Evolutionary conservation across 2,329 filamentous ascomycete species (phyloP).

Genomic region (Elsinoe perseae): DNA sequence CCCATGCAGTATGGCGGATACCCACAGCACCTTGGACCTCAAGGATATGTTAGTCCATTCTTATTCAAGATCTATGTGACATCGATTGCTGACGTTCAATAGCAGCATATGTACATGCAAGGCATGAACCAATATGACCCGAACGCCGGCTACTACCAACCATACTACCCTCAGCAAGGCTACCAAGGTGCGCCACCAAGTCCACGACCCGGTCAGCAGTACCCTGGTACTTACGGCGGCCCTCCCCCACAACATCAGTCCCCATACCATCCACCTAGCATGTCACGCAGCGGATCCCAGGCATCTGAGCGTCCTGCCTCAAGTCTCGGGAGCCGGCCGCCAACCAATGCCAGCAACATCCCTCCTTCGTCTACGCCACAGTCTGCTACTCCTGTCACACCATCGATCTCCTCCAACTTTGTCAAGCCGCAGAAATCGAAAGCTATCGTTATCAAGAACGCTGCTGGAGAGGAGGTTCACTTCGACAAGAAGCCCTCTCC

Average conservation of each 20-base stretch:
- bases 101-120: conserved; percentile 44
- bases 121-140: conserved; percentile 50
- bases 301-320: conserved; percentile 57
- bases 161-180: conserved; percentile 36
- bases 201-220: conserved; percentile 32
- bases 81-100: conserved; percentile 29
- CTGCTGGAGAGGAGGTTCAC: conserved; percentile 67
- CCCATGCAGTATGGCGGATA: conserved; percentile 57
- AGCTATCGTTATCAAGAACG: conserved; percentile 76
- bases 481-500: conserved; percentile 44
- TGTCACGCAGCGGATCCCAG: conserved; percentile 80
- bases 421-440: conserved; percentile 57
- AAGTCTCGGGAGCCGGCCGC: conserved; percentile 50
- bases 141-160: conserved; percentile 36
- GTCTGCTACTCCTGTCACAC: conserved; percentile 43
- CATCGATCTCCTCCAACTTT: conserved; percentile 50
- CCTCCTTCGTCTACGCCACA: conserved; percentile 20
- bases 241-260: conserved; percentile 42
- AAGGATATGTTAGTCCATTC: conserved; percentile 55
- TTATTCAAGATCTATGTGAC: conserved; percentile 17
- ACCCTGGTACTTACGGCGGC: conserved; percentile 44
- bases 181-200: conserved; percentile 37
- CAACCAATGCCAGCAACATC: conserved; percentile 14
- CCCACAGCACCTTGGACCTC: conserved; percentile 48
- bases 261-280: conserved; percentile 55